Evolutionary conservation across 2,329 filamentous ascomycete species (phyloP), one percentile per base, ranked within the genome.

Genomic region (Aspergillus carbonarius): DNA sequence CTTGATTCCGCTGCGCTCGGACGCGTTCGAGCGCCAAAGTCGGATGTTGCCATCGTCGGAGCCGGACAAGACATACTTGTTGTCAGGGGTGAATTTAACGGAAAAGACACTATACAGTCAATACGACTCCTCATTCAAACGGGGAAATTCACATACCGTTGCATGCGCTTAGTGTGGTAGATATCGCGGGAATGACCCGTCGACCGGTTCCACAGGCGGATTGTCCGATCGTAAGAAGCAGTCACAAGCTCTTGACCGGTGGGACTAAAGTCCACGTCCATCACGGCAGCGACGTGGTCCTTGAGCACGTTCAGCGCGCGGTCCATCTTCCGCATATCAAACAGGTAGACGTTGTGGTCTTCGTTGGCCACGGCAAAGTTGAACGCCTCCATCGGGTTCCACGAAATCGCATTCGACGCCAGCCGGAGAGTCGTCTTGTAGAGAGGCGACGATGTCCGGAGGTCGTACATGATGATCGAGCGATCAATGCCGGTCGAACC

Each of bases 101-200:
- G 89, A 88, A 79, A 96, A 96, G 57, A 97, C 92, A 66, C 93
- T 78, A 56, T 60, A 25, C 50, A 66, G 61, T 59, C 59, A 60
- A 58, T 55, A 61, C 30, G 35, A 58, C 49, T 37, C 10, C 34
- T 34, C 42, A 47, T 12, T 34, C 39, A 23, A 48, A 15, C 17
- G 42, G 5, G 9, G 17, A 6, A 18, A 44, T 37, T 18, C 20
- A 64, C 73, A 63, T 73, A 78, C 76, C 76, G 86, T 80, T 98
- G 93, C 93, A 97, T 97, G 63, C 95, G 88, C 78, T 97, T 96
- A 17, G 95, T 98, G 80, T 98, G 93, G 78, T 98, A 99, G 50
- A 97, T 87, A 71, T 99, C 95, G 67, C 93, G 85, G 13, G 90
- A 93, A 76, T 95, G 91, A 23, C 93, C 93, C 61, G 88, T 81